A percentile compares a stretch with the other conserved stretches of the same genome.
Evolutionary conservation across 1,284 basidiomycete genomes (phyloP).

Genomic region (Fomitopsis pinicola): DNA sequence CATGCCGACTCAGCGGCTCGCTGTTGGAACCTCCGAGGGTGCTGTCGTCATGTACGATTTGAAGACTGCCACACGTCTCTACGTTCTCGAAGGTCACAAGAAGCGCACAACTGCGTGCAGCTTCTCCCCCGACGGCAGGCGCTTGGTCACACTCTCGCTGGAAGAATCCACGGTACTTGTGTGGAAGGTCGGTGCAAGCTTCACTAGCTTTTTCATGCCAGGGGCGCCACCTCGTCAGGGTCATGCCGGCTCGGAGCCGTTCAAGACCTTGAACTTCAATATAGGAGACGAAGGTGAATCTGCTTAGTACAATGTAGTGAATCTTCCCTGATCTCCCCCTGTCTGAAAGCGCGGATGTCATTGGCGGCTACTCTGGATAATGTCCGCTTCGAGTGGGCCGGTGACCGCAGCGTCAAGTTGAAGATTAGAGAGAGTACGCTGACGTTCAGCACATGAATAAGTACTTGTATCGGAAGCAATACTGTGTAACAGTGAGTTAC

Average conservation of each 20-base stretch:
- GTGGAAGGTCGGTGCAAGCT: conserved; percentile 87
- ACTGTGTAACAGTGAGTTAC: too few species aligned
- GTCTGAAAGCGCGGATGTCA: conserved; percentile 57
- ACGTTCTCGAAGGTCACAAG: conserved; percentile 91
- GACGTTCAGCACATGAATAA: conserved; percentile 77
- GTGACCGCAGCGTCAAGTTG: conserved; percentile 76
- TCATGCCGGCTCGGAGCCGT: conserved; percentile 75
- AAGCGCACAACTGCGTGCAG: conserved; percentile 75
- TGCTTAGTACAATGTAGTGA: too few species aligned
- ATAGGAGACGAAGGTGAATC: conserved; percentile 57
- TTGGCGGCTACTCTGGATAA: conserved; percentile 67
- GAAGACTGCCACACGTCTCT: conserved; percentile 91
- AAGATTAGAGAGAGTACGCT: conserved; percentile 77
- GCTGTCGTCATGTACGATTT: conserved; percentile 95
- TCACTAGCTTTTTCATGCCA: conserved; percentile 86
- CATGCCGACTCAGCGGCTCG: conserved; percentile 79
- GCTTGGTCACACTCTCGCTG: conserved; percentile 85
- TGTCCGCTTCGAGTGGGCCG: conserved; percentile 80
- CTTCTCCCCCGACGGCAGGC: conserved; percentile 90
- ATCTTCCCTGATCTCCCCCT: too few species aligned
- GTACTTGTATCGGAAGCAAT: too few species aligned
- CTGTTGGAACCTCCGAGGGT: conserved; percentile 92
- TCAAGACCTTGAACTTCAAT: conserved; percentile 78
- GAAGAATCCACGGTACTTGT: conserved; percentile 80
- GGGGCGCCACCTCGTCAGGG: conserved; percentile 92